Conservation (phyloP, 2,329 filamentous ascomycete genomes). For the Neonectria coccinea region DNA sequence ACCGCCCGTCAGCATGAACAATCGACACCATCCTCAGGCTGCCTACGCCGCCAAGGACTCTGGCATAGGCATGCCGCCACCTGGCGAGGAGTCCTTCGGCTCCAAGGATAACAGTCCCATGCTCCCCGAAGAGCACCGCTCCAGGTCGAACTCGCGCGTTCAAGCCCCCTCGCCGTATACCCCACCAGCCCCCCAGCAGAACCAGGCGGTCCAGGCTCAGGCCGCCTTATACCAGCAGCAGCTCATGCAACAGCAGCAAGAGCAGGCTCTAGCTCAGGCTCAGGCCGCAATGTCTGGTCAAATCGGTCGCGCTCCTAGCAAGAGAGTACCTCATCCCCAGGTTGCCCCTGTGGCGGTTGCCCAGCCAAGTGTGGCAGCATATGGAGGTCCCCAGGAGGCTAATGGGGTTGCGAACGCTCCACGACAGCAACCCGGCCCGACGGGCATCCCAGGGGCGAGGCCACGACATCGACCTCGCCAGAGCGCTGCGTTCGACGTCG, state of each 20-base stretch:
- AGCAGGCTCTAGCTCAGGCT: slow-evolving; percentile 83
- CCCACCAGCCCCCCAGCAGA: slow-evolving; percentile 56
- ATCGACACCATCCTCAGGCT: slow-evolving; percentile 65
- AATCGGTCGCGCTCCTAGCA: slow-evolving; percentile 79
- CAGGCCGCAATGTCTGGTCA: slow-evolving; percentile 81
- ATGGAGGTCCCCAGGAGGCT: slow-evolving; percentile 45
- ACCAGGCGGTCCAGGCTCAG: slow-evolving; percentile 52
- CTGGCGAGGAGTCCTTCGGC: slow-evolving; percentile 66
- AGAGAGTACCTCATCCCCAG: slow-evolving; percentile 65
- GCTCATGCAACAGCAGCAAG: slow-evolving; percentile 83
- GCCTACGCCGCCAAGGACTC: slow-evolving; percentile 69
- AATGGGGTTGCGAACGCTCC: slow-evolving; percentile 51
- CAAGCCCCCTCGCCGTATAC: slow-evolving; percentile 65
- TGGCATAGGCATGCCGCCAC: slow-evolving; percentile 70
- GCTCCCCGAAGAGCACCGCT: slow-evolving; percentile 75
- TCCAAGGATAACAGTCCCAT: slow-evolving; percentile 69
- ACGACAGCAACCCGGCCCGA: slow-evolving; percentile 52
- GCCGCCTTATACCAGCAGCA: slow-evolving; percentile 70
- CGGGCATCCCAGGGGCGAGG: slow-evolving; percentile 65
- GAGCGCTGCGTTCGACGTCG: slow-evolving; percentile 84
- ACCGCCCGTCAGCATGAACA: slow-evolving; percentile 76
- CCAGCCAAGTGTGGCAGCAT: slow-evolving; percentile 43
- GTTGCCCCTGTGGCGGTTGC: slow-evolving; percentile 37
- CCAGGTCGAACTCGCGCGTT: slow-evolving; percentile 74
- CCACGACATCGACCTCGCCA: slow-evolving; percentile 83